Conservation (phyloP, 208 protist species). For the Crithidia brevicula region DNA sequence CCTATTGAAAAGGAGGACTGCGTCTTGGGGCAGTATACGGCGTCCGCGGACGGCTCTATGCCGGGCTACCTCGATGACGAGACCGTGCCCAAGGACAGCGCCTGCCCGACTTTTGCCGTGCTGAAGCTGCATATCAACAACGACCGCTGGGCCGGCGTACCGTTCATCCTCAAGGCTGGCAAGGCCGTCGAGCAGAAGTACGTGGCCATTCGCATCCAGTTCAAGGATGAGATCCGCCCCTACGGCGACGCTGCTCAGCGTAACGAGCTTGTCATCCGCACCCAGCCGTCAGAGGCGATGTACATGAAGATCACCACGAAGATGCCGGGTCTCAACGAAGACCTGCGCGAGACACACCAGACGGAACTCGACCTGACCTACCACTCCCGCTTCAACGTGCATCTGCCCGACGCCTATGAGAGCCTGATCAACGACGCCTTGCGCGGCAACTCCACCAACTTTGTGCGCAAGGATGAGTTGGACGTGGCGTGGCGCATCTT, state of each 20-base stretch:
- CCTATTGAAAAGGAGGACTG: conserved; percentile 74
- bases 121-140: conserved; percentile 90
- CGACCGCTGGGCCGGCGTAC: conserved; percentile 93
- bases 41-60: conserved; percentile 71
- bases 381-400: conserved; percentile 76
- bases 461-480: conserved; percentile 93
- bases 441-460: conserved; percentile 87
- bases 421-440: conserved; percentile 90
- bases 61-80: conserved; percentile 90
- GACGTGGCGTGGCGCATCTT: conserved; percentile 93
- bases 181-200: conserved; percentile 91
- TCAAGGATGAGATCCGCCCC: conserved; percentile 87
- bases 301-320: conserved; percentile 93
- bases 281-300: conserved; percentile 93
- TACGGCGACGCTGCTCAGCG: conserved; percentile 76
- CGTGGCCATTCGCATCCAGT: conserved; percentile 87
- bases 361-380: conserved; percentile 93
- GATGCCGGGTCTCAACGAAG: conserved; percentile 74
- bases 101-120: conserved; percentile 90
- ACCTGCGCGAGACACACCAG: conserved; percentile 78
- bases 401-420: conserved; percentile 92
- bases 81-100: conserved; percentile 77
- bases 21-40: conserved; percentile 94
- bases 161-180: conserved; percentile 92
- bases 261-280: conserved; percentile 93